Conservation (phyloP, 73 alveolate species). For the Paramecium pentaurelia region DNA sequence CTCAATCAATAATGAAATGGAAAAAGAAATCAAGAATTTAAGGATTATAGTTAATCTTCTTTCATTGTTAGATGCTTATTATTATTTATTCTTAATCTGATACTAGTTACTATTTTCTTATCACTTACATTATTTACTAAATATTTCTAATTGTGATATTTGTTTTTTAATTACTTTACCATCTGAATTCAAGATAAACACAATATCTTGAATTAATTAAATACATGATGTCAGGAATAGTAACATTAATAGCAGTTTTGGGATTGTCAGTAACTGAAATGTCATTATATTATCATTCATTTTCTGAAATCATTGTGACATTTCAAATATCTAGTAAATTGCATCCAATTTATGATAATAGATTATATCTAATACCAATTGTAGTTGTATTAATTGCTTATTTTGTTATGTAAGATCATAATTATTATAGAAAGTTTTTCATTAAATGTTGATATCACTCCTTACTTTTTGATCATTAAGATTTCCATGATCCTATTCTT, state of each 20-base stretch:
- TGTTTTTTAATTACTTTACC: background rate
- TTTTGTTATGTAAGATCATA: background rate
- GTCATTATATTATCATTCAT: background rate
- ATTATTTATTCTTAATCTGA: background rate
- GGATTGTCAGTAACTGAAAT: background rate
- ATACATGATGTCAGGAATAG: background rate
- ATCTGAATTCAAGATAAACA: background rate
- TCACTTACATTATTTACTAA: background rate
- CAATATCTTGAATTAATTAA: background rate
- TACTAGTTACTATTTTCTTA: background rate
- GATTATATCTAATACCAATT: background rate
- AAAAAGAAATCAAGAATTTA: background rate
- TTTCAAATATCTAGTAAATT: background rate
- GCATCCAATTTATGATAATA: background rate
- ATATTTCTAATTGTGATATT: background rate
- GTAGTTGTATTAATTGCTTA: background rate
- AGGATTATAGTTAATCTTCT: background rate
- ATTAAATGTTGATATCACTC: background rate
- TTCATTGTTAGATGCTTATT: background rate
- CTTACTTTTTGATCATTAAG: background rate
- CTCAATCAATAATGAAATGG: conserved; percentile 18
- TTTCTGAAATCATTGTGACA: background rate
- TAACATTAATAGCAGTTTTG: background rate
- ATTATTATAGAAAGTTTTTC: background rate
- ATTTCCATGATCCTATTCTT: background rate